Base-by-base conservation (phyloP, 2,329 filamentous ascomycete species). In the Trichoderma sp. region DNA sequence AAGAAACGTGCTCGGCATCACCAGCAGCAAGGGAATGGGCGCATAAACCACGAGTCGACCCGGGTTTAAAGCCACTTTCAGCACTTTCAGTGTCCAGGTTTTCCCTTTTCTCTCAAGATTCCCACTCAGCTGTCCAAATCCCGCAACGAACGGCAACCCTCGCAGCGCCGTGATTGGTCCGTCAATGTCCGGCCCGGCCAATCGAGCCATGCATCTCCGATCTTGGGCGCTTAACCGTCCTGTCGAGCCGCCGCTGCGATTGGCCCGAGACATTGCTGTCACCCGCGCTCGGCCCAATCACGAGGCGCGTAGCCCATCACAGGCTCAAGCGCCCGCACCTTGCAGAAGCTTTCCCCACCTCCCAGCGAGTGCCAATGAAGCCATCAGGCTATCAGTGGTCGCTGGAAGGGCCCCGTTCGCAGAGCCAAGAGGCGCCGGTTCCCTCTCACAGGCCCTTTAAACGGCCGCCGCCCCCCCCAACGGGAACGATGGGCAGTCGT, bases 201-300 rank as follows among this genome's bases (percentile, higher is more conserved):
- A 80, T 80, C 72, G 74, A 65, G 71, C 68, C 61, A 68, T 70
- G 67, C 72, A 62, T 72, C 73, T 71, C 26, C 73, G 74, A 76
- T 75, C 74, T 73, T 73, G 76, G 78, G 79, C 79, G 79, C 79
- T 81, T 80, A 80, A 74, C 75, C 72, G 63, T 28, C 13, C 30
- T n/a, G 15, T 36, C 30, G 62, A 36, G 64, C 50, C 39, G 64
- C 32, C 63, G 68, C 70, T 75, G 65, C 75, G 55, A 80, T 80
- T 80, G 79, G 79, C 71, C 59, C 7, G 30, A 20, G 11, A 7
- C 6, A 23, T 61, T 67, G 32, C 58, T 58, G 68, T 70, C 57
- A 57, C 32, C 62, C 62, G 70, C 70, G 72, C 72, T 61, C 57
- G 28, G 20, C 1, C 66, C 70, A 71, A 71, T 71, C 47, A 50